These are phyloP conservation scores for Calonectria pteridis DNA, from an alignment of 2,329 filamentous ascomycete species.

Conservation along the genomic window DNA sequence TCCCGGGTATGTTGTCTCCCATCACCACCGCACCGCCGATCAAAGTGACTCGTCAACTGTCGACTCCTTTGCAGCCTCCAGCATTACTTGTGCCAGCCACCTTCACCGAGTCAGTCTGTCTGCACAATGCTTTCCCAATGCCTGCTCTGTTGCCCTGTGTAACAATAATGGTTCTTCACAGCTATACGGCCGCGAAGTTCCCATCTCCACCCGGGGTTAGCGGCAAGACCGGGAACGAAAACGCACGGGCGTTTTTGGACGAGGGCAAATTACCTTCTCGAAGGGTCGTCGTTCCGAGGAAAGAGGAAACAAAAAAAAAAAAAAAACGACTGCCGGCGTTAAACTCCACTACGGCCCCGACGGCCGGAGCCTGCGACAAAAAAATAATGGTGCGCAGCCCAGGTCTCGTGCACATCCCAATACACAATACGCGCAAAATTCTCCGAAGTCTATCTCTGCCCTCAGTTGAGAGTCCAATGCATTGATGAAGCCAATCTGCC, in stretches of 20 bases:
- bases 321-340: neutral
- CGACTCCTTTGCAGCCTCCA: neutral
- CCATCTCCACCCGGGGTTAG: neutral
- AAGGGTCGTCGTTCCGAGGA: neutral
- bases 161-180: neutral
- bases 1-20: neutral
- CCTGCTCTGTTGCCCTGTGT: neutral
- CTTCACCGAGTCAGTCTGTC: neutral
- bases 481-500: conserved; percentile 4
- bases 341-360: neutral
- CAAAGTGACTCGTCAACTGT: neutral
- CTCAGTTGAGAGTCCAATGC: neutral
- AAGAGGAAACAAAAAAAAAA: neutral
- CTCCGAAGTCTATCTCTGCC: neutral
- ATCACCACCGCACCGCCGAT: neutral
- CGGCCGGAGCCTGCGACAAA: neutral
- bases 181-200: neutral
- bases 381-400: neutral
- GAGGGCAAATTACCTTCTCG: neutral
- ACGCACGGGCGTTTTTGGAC: neutral
- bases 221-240: neutral
- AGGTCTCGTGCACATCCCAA: neutral
- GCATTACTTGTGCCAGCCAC: neutral
- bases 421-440: neutral
- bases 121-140: neutral